Conservation (phyloP, 129 eudicot genomes). For the Sambucus nigra region DNA sequence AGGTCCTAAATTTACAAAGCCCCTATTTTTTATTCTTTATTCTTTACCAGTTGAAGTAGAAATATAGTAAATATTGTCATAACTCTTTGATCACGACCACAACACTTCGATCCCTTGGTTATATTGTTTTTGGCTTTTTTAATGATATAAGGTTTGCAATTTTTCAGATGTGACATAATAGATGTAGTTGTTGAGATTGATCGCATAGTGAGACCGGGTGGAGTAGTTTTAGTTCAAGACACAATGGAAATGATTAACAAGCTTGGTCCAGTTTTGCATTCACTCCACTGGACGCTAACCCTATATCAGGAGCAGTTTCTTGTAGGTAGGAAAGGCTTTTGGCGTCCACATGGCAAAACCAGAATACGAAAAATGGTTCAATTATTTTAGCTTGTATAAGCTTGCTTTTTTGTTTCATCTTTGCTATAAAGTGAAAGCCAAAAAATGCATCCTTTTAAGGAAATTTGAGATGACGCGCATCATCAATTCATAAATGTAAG, state of each 20-base stretch:
- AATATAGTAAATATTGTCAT: no score
- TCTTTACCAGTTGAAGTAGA: no score
- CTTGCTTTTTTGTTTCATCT: neutral
- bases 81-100: no score
- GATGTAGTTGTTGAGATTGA: constrained; percentile 57
- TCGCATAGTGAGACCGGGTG: constrained; percentile 57
- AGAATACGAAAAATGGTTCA: neutral
- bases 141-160: constrained; percentile 31
- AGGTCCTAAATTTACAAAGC: no score
- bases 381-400: neutral
- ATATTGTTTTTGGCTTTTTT: no score
- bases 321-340: constrained; percentile 45
- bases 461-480: no score
- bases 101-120: no score
- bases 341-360: constrained; percentile 33
- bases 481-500: no score
- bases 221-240: constrained; percentile 41
- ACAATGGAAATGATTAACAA: constrained; percentile 24
- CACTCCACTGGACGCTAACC: constrained; percentile 51
- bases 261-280: constrained; percentile 32
- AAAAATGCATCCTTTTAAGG: no score
- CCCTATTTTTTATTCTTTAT: no score
- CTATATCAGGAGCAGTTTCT: constrained; percentile 38
- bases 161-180: constrained; percentile 38
- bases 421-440: neutral